Conservation (phyloP, 2,329 filamentous ascomycete genomes). For the Trichocomaceae sp. region DNA sequence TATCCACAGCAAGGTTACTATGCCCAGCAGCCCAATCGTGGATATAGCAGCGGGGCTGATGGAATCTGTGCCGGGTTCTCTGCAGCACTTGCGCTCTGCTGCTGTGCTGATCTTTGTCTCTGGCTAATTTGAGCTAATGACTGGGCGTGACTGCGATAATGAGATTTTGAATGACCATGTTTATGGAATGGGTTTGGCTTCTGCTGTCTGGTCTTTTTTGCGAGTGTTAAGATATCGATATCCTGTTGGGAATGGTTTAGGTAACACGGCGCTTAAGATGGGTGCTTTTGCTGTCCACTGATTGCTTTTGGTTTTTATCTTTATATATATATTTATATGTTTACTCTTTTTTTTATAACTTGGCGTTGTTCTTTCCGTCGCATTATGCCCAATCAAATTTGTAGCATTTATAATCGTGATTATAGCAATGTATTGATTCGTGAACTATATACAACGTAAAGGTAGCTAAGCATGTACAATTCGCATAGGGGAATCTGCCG, state of each 20-base stretch:
- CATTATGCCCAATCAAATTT: neutral
- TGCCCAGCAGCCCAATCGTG: conserved; percentile 8
- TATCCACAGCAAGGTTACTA: conserved; percentile 21
- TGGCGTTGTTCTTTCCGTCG: neutral
- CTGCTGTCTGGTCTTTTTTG: conserved; percentile 26
- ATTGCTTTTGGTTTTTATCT: neutral
- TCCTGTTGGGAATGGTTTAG: conserved; percentile 1
- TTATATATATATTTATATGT: neutral
- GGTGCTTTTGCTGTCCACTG: neutral
- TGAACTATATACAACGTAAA: conserved; percentile 8
- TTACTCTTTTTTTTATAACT: neutral
- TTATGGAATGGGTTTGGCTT: neutral
- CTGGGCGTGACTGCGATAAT: neutral
- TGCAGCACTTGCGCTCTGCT: conserved; percentile 44
- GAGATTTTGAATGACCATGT: neutral
- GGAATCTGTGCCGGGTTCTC: conserved; percentile 44
- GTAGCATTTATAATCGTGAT: neutral
- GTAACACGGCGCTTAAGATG: neutral
- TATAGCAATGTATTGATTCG: neutral
- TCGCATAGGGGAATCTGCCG: neutral
- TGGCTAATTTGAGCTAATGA: neutral
- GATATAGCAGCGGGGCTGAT: conserved; percentile 15
- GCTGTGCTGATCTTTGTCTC: conserved; percentile 34
- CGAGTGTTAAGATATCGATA: conserved; percentile 17
- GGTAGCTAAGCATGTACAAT: neutral